phyloP scores from a whole-genome alignment of 495 filamentous ascomycete genomes.

The Ramalina peruviana region DNA sequence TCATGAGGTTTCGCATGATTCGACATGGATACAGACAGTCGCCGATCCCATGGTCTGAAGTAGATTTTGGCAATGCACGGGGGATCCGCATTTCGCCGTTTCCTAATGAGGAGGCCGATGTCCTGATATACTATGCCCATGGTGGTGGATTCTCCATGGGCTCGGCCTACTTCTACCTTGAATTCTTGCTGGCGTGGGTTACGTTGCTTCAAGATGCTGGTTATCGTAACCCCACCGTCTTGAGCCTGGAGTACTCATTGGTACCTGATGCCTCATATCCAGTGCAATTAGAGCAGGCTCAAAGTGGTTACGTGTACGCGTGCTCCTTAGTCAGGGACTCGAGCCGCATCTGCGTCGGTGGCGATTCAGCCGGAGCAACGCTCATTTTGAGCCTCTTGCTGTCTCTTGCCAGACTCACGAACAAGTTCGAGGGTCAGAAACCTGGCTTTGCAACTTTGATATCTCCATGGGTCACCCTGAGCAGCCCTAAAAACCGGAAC shows the following conservation, averaged over 20 bases:
- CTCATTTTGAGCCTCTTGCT: constrained; percentile 55
- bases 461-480: constrained; percentile 27
- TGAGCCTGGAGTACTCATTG: constrained; percentile 64
- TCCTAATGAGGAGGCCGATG: constrained; percentile 39
- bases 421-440: constrained; percentile 18
- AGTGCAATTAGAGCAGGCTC: constrained; percentile 48
- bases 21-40: constrained; percentile 48
- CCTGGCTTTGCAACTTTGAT: constrained; percentile 45
- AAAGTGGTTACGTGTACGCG: constrained; percentile 52
- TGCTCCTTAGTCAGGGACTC: constrained; percentile 38
- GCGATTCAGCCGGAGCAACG: constrained; percentile 63
- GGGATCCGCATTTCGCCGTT: constrained; percentile 50
- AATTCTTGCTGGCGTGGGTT: constrained; percentile 58
- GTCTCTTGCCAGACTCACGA: constrained; percentile 29
- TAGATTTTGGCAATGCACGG: constrained; percentile 25
- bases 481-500: constrained; percentile 24
- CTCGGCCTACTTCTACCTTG: constrained; percentile 64
- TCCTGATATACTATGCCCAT: constrained; percentile 62
- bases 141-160: constrained; percentile 72
- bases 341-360: constrained; percentile 45
- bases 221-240: constrained; percentile 60
- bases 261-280: constrained; percentile 62
- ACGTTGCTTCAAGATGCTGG: constrained; percentile 40
- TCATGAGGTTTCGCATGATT: constrained; percentile 57
- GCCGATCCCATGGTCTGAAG: constrained; percentile 49